Conservation (phyloP, 805 yeast genomes). For the Torulaspora maleeae region DNA sequence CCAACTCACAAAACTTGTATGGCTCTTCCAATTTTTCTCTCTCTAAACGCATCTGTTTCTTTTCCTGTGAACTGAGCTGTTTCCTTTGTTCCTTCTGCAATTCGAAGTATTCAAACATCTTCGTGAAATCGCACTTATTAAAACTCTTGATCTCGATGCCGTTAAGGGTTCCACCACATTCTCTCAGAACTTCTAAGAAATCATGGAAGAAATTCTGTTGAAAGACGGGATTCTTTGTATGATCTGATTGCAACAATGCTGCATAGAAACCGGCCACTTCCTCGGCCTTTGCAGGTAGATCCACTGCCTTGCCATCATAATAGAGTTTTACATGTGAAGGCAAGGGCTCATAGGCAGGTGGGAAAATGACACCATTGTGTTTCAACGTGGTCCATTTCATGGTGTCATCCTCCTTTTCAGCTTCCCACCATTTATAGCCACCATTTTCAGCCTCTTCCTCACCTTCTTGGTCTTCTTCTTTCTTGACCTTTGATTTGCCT, state of each 20-base stretch:
- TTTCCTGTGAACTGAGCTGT: conserved; percentile 63
- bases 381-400: conserved; percentile 82
- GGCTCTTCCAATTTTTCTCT: conserved; percentile 75
- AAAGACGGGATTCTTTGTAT: conserved; percentile 80
- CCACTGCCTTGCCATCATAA: conserved; percentile 73
- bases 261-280: conserved; percentile 96
- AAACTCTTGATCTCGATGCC: conserved; percentile 51
- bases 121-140: conserved; percentile 68
- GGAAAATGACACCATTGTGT: conserved; percentile 89
- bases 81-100: conserved; percentile 66
- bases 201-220: conserved; percentile 84
- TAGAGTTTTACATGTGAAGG: conserved; percentile 71
- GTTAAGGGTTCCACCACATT: conserved; percentile 57
- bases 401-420: conserved; percentile 60
- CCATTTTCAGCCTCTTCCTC: conserved; percentile 49
- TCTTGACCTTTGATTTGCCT: conserved; percentile 10
- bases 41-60: conserved; percentile 65
- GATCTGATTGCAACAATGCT: conserved; percentile 83
- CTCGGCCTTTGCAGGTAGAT: conserved; percentile 76
- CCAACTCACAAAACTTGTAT: conserved; percentile 70
- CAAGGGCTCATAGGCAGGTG: conserved; percentile 84
- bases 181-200: conserved; percentile 62
- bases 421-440: conserved; percentile 73
- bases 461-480: conserved; percentile 20
- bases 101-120: conserved; percentile 70